Evolutionary conservation across 1,284 basidiomycete species (phyloP), one percentile per base, ranked within the genome.

Genomic region (Agaricales sp.): DNA sequence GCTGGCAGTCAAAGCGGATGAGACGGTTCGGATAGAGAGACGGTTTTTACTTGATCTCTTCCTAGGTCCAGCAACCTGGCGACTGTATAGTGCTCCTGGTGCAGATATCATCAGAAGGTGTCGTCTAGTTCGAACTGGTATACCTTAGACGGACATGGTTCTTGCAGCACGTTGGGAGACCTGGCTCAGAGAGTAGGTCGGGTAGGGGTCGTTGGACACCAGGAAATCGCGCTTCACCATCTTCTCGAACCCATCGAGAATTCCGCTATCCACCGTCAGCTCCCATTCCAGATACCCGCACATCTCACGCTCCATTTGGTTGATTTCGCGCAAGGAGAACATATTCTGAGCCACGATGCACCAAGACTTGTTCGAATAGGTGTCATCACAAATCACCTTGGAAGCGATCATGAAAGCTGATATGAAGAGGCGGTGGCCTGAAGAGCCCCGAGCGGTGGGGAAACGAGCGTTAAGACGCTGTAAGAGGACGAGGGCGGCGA

Each of bases 301-400:
- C 84, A 95, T 92, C 64, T 95, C 91, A 3, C 91, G 68, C 67
- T 94, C 91, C 92, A 95, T 94, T 73, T 94, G 92, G 64, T 96
- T 95, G 59, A 95, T 86, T 73, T 96, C 92, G 39, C 87, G 78
- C 2, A 95, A 66, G 1, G 81, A 80, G 59, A 94, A 95, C 82
- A 94, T 87, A 47, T 83, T 85, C 63, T 95, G 92, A 0, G 89
- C 92, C 45, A 96, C 92, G 46, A 96, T 88, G 18, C 82, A 82
- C 92, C 92, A 96, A 0, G 88, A 92, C 67, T 94, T 92, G 78
- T 96, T 96, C 14, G 89, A 92, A 62, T 94, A 95, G 0, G 92
- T 96, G 63, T 97, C 92, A 71, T 96, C 92, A 67, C 91, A 93
- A 55, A 93, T 89, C 16, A 92, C 87, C 65, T 92, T 92, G 2